Evolutionary conservation across 192 early-diverging fungal genomes (phyloP), one percentile per base, ranked within the genome.

Genomic region (Allomyces javanicus): DNA sequence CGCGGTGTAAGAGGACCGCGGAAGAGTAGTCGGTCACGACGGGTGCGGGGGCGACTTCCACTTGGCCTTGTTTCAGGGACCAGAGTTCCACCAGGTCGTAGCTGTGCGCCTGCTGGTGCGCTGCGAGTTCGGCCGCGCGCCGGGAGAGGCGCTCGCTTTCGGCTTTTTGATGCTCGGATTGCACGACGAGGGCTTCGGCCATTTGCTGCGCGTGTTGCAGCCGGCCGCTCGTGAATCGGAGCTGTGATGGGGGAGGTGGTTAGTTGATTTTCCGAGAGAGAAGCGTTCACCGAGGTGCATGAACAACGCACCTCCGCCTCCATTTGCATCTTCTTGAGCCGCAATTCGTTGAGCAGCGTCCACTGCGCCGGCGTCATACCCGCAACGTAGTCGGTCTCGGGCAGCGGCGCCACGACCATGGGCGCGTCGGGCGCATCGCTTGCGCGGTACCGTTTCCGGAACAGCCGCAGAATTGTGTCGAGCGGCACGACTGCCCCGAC

Each of bases 21-120:
- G 76, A 76, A 14, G 72, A 68, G 66, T 83, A 84, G 65, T 84
- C 79, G 1, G 83, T 84, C 27, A 84, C 79, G 21, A 84, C 79
- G 12, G 81, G 79, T 5, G 74, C 71, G 63, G 84, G 83, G 3
- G 79, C 73, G 3, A 83, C 79, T 73, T 84, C 83, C 61, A 78
- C 77, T 69, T 82, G 80, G 12, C 83, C 83, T 66, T 84, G 83
- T 69, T 84, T 84, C 17, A 84, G 71, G 19, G 75, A 70, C 9
- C 79, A 70, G 22, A 77, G 63, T 14, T 83, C 83, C 17, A 74
- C 61, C n/a, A 84, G 72, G 62, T 77, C 78, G 64, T 70, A 66
- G 77, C 81, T 78, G 50, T 14, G 17, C 50, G 50, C 50, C 17
- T 58, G 21, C 12, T 21, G 12, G 50, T 58, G 17, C 17, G 17